Conservation (phyloP, 768 basidiomycete species). For the Cyclocybe cylindracea region DNA sequence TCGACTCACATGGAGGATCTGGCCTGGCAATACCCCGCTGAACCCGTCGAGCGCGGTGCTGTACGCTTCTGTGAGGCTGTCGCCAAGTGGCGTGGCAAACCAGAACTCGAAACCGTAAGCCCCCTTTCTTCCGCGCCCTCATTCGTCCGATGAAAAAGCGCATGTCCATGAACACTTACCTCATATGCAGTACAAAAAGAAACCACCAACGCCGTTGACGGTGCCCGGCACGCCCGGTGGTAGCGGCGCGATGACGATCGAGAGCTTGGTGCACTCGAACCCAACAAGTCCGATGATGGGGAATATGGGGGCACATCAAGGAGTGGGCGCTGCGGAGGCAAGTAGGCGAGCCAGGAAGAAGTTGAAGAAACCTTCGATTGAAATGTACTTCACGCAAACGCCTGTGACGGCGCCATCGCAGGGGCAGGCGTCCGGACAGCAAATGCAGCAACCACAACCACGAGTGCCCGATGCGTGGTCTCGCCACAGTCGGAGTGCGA, state of each 20-base stretch:
- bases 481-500: not conserved
- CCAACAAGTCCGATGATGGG: conserved; percentile 56
- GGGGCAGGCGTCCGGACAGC: not conserved
- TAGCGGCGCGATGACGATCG: conserved; percentile 53
- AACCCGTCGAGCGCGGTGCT: conserved; percentile 78
- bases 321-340: conserved; percentile 11
- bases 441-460: not conserved
- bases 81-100: conserved; percentile 81
- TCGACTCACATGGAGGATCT: conserved; percentile 79
- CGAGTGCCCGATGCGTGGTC: no score
- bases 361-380: conserved; percentile 42
- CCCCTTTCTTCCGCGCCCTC: conserved; percentile 7
- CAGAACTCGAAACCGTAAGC: conserved; percentile 77
- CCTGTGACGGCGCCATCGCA: not conserved
- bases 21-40: conserved; percentile 79
- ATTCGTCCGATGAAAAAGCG: conserved; percentile 4
- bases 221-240: conserved; percentile 28
- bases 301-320: conserved; percentile 12
- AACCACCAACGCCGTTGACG: conserved; percentile 26
- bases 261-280: conserved; percentile 70
- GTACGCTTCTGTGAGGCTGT: conserved; percentile 82
- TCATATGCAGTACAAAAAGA: conserved; percentile 57
- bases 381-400: conserved; percentile 44
- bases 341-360: conserved; percentile 7
- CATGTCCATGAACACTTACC: conserved; percentile 19